A percentile compares a stretch with the other conserved stretches of the same genome.
These are phyloP conservation scores for Scalesia atractyloides DNA, from an alignment of 129 eudicot species.

Conservation along the genomic window DNA sequence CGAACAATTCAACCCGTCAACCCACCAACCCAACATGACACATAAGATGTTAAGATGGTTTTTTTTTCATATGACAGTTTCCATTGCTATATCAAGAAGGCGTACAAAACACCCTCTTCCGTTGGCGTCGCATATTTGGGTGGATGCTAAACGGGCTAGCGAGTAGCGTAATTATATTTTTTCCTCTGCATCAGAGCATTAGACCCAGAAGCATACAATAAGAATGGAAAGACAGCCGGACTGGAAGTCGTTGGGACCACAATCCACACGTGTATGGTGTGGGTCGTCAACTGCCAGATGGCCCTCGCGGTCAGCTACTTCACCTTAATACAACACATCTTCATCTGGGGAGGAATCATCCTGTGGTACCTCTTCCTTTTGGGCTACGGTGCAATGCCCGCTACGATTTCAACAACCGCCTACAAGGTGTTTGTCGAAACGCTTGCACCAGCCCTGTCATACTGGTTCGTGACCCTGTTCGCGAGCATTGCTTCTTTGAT, in stretches of 20 bases:
- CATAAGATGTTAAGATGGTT: background rate
- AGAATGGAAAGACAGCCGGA: conserved; percentile 59
- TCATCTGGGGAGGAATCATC: conserved; percentile 82
- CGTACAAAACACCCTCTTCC: conserved; percentile 76
- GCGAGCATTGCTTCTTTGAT: conserved; percentile 55
- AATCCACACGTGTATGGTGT: conserved; percentile 74
- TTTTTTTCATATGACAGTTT: conserved; percentile 43
- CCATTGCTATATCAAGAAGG: conserved; percentile 97
- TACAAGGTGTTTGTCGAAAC: conserved; percentile 70
- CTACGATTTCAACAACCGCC: conserved; percentile 61
- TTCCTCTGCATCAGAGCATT: conserved; percentile 54
- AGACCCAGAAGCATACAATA: conserved; percentile 50
- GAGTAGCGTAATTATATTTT: conserved; percentile 61
- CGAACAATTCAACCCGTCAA: too few relatives aligned
- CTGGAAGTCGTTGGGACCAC: conserved; percentile 65
- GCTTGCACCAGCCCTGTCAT: conserved; percentile 63
- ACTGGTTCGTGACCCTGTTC: conserved; percentile 64
- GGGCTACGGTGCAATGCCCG: conserved; percentile 73
- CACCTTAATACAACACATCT: conserved; percentile 81
- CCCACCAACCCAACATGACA: too few relatives aligned
- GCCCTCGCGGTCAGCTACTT: conserved; percentile 78
- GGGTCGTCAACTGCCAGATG: conserved; percentile 95
- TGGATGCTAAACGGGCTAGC: conserved; percentile 85
- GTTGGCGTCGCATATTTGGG: conserved; percentile 81
- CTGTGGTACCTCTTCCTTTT: conserved; percentile 76